phyloP scores from a whole-genome alignment of 768 basidiomycete genomes.

The Mycena amicta region DNA sequence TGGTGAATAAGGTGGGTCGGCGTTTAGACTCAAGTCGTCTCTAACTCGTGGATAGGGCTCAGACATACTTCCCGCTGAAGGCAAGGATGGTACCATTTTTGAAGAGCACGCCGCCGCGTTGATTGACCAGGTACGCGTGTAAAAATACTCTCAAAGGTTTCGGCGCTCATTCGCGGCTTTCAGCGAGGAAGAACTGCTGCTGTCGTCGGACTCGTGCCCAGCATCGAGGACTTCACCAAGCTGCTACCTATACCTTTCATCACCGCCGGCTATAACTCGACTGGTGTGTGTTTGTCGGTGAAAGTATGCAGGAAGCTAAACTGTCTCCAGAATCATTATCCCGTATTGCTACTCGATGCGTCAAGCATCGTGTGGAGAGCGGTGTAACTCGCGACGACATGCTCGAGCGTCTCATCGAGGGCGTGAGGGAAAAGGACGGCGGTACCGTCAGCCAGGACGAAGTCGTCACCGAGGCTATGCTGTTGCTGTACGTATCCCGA shows the following conservation, averaged over 20 bases:
- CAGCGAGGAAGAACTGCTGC: not conserved
- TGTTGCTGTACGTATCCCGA: not conserved
- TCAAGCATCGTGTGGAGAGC: constrained; percentile 2
- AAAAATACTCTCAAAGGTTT: not conserved
- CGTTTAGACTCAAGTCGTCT: constrained; percentile 64
- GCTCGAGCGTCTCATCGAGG: not conserved
- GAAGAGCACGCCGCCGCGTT: not conserved
- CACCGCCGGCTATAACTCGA: not conserved
- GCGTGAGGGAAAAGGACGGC: not conserved
- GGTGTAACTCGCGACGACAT: constrained; percentile 1
- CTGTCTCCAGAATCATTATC: not conserved
- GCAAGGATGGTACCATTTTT: not conserved
- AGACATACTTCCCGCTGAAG: not conserved
- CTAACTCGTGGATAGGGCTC: constrained; percentile 37
- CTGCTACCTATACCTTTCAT: not conserved
- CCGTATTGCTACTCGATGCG: not conserved
- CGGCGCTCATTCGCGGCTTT: not conserved
- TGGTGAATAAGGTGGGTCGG: constrained; percentile 47
- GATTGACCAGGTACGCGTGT: not conserved
- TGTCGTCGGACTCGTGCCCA: not conserved
- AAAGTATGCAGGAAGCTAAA: not conserved
- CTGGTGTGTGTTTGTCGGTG: not conserved
- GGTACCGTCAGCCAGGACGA: not conserved
- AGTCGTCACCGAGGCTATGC: constrained; percentile 1
- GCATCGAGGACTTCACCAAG: not conserved